A percentile compares a stretch with the other conserved stretches of the same genome.
Evolutionary conservation across 768 basidiomycete genomes (phyloP).

Genomic region (Psilocybe azurescens): DNA sequence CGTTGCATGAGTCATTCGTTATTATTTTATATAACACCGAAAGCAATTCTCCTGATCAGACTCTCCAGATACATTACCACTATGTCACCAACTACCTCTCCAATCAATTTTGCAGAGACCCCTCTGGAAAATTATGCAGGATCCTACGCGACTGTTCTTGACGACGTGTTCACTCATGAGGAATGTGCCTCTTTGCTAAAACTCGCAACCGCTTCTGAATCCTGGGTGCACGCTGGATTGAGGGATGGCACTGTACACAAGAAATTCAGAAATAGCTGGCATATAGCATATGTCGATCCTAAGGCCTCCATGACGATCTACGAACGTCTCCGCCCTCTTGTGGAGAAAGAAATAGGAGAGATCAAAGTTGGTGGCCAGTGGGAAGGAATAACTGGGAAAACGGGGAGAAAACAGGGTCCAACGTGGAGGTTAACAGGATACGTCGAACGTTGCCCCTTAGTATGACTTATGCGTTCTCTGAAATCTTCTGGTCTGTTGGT

Average conservation of each 20-base stretch:
- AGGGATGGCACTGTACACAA: slow-evolving; percentile 32
- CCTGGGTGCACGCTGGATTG: slow-evolving; percentile 42
- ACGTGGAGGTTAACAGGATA: slow-evolving; percentile 42
- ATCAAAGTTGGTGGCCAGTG: slow-evolving; percentile 34
- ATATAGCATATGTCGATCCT: slow-evolving; percentile 36
- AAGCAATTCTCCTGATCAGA: not conserved
- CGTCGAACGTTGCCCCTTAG: not conserved
- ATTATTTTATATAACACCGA: no score
- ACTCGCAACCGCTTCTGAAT: slow-evolving; percentile 29
- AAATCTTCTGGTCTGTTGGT: no score
- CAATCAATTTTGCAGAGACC: slow-evolving; percentile 37
- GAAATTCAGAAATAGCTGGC: slow-evolving; percentile 41
- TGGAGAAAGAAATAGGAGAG: slow-evolving; percentile 35
- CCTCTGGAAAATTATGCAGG: slow-evolving; percentile 33
- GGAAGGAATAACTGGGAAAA: slow-evolving; percentile 36
- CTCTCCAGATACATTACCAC: not conserved
- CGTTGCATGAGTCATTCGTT: no score
- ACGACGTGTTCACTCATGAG: slow-evolving; percentile 39
- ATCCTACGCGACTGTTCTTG: slow-evolving; percentile 42
- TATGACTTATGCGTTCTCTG: no score
- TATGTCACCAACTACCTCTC: slow-evolving; percentile 7
- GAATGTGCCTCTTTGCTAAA: slow-evolving; percentile 40
- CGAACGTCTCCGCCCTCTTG: slow-evolving; percentile 35
- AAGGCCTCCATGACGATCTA: slow-evolving; percentile 33
- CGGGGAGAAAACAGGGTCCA: slow-evolving; percentile 31